These are phyloP conservation scores for Mycena galopus DNA, from an alignment of 768 basidiomycete genomes.

Conservation along the genomic window DNA sequence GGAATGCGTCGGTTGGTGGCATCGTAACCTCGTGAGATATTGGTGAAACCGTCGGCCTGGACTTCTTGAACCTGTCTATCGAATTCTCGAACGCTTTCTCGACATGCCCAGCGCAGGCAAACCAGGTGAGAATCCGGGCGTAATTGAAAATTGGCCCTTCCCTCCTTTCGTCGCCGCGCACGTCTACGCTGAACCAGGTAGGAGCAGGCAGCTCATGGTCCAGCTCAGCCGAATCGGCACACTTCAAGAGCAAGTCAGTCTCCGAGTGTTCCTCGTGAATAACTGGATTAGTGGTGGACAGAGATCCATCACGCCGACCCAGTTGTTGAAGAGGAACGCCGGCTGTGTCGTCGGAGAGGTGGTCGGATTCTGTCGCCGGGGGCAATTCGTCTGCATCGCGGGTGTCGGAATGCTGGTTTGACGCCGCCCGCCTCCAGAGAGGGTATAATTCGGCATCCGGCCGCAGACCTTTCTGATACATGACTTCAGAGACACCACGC, in stretches of 20 bases:
- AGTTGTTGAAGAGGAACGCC: background rate
- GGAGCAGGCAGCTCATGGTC: background rate
- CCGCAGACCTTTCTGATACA: slow-evolving; percentile 12
- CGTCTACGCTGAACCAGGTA: slow-evolving; percentile 24
- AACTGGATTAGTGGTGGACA: background rate
- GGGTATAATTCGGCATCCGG: slow-evolving; percentile 11
- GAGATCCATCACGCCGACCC: background rate
- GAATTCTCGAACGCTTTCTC: slow-evolving; percentile 5
- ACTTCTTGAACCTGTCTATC: slow-evolving; percentile 1
- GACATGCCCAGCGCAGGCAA: slow-evolving; percentile 19
- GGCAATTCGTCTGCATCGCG: too few relatives aligned
- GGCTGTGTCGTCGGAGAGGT: too few relatives aligned
- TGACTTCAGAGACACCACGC: background rate
- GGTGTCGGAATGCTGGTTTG: too few relatives aligned
- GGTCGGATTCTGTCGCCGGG: too few relatives aligned
- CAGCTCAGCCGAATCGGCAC: background rate
- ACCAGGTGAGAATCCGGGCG: slow-evolving; percentile 33
- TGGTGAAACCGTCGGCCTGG: background rate
- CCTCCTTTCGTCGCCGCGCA: slow-evolving; percentile 30
- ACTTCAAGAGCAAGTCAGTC: background rate
- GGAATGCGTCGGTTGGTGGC: too few relatives aligned
- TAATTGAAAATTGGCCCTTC: slow-evolving; percentile 38
- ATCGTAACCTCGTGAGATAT: too few relatives aligned
- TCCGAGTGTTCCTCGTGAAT: background rate
- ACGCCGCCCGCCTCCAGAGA: background rate